Percentiles rank a stretch among this genome's conserved stretches.
These are phyloP conservation scores for Apiotrichum domesticum DNA, from an alignment of 1,284 basidiomycete genomes.

Conservation along the genomic window DNA sequence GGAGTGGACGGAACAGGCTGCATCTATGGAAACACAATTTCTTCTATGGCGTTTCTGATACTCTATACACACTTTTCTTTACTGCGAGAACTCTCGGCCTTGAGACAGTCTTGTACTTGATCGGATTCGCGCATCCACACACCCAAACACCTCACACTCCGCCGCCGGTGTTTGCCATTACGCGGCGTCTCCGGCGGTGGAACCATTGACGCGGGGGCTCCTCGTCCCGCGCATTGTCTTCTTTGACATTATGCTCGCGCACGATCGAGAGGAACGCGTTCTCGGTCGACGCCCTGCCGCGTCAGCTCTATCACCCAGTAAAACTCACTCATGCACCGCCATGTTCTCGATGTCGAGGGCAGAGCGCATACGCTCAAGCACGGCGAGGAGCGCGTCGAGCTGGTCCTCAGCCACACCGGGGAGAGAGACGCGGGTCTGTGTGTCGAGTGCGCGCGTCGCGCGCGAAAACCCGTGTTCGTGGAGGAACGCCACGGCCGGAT, in stretches of 20 bases:
- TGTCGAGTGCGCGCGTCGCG: conserved; percentile 21
- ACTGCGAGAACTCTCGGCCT: too few relatives aligned
- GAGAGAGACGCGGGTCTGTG: conserved; percentile 27
- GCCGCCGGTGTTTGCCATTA: too few relatives aligned
- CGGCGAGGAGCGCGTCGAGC: conserved; percentile 20
- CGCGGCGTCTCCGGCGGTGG: too few relatives aligned
- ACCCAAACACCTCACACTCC: too few relatives aligned
- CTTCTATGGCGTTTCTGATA: too few relatives aligned
- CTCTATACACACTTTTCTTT: too few relatives aligned
- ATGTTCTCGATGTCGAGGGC: conserved; percentile 20
- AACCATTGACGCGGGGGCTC: too few relatives aligned
- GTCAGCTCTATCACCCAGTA: too few relatives aligned
- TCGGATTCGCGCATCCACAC: too few relatives aligned
- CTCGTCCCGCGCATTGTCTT: neutral
- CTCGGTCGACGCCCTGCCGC: conserved; percentile 30
- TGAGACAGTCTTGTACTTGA: too few relatives aligned
- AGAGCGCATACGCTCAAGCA: conserved; percentile 15
- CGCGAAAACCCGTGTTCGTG: conserved; percentile 57
- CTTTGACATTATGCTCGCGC: conserved; percentile 23
- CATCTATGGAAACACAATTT: too few relatives aligned
- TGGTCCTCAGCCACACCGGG: conserved; percentile 28
- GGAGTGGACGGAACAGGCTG: too few relatives aligned
- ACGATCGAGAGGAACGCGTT: conserved; percentile 37
- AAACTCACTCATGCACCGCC: conserved; percentile 34
- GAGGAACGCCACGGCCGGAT: conserved; percentile 58